phyloP scores from a whole-genome alignment of 2,329 filamentous ascomycete genomes.

The Aspergillus sp. region DNA sequence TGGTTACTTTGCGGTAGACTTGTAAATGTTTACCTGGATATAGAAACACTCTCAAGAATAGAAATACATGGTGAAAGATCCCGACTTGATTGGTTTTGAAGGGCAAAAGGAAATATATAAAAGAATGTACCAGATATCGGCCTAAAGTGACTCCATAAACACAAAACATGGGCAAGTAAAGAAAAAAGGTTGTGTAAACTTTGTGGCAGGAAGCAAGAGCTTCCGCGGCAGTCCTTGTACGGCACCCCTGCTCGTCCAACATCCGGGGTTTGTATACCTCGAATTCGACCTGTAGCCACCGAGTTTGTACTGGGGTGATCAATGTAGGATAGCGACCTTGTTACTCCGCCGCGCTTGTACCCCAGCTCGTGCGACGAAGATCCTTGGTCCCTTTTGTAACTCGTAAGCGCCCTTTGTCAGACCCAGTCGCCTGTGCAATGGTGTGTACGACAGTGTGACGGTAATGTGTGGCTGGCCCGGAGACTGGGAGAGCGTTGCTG shows the following conservation, averaged over 20 bases:
- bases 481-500: neutral
- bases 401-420: neutral
- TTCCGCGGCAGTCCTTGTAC: neutral
- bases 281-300: neutral
- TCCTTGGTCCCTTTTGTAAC: neutral
- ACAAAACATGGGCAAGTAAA: neutral
- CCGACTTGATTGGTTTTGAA: too few relatives aligned
- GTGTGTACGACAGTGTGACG: neutral
- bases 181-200: neutral
- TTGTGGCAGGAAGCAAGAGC: neutral
- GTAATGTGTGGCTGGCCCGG: neutral
- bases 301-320: neutral
- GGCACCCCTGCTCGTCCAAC: neutral
- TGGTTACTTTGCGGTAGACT: conserved; percentile 62
- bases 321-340: neutral
- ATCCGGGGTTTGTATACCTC: neutral
- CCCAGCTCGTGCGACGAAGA: neutral
- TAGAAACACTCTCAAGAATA: too few relatives aligned
- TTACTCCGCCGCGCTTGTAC: neutral
- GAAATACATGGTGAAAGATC: too few relatives aligned
- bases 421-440: neutral
- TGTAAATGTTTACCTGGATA: neutral
- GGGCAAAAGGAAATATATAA: neutral
- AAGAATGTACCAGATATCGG: neutral
- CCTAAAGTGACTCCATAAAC: too few relatives aligned